A percentile compares a stretch with the other conserved stretches of the same genome.
Conservation (phyloP, 805 yeast species). For the Spathaspora girioi region DNA sequence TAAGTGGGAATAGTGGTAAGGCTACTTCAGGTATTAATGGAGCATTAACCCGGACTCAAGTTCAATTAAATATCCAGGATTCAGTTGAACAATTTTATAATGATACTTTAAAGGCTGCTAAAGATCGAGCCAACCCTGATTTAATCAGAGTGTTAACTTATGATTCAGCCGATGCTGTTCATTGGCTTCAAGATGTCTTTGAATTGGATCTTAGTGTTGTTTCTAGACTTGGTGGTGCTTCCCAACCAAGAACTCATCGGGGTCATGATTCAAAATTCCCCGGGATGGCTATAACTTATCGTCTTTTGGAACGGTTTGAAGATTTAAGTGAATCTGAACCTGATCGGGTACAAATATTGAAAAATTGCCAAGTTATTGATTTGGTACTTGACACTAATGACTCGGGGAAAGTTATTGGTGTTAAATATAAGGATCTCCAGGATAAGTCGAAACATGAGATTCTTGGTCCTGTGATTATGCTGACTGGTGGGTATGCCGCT, state of each 20-base stretch:
- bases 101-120: slow-evolving; percentile 69
- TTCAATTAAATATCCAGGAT: slow-evolving; percentile 46
- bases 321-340: slow-evolving; percentile 43
- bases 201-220: slow-evolving; percentile 62
- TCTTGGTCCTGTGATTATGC: slow-evolving; percentile 59
- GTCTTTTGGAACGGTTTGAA: slow-evolving; percentile 48
- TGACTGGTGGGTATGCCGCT: slow-evolving; percentile 68
- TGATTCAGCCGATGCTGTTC: slow-evolving; percentile 63
- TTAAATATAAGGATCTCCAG: slow-evolving; percentile 29
- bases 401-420: slow-evolving; percentile 23
- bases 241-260: slow-evolving; percentile 76
- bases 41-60: slow-evolving; percentile 63
- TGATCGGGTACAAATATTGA: slow-evolving; percentile 35
- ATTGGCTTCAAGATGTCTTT: slow-evolving; percentile 67
- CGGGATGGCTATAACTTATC: slow-evolving; percentile 62
- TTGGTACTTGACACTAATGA: slow-evolving; percentile 30
- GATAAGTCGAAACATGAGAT: slow-evolving; percentile 28
- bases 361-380: slow-evolving; percentile 42
- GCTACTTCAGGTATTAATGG: slow-evolving; percentile 74
- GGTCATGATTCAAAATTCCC: slow-evolving; percentile 65
- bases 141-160: slow-evolving; percentile 58
- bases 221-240: slow-evolving; percentile 80
- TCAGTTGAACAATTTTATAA: slow-evolving; percentile 54
- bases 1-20: slow-evolving; percentile 64
- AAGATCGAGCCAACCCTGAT: slow-evolving; percentile 52